These are phyloP conservation scores for Sugiyamaella grinbergsii DNA, from an alignment of 1,139 yeast genomes.

Conservation along the genomic window DNA sequence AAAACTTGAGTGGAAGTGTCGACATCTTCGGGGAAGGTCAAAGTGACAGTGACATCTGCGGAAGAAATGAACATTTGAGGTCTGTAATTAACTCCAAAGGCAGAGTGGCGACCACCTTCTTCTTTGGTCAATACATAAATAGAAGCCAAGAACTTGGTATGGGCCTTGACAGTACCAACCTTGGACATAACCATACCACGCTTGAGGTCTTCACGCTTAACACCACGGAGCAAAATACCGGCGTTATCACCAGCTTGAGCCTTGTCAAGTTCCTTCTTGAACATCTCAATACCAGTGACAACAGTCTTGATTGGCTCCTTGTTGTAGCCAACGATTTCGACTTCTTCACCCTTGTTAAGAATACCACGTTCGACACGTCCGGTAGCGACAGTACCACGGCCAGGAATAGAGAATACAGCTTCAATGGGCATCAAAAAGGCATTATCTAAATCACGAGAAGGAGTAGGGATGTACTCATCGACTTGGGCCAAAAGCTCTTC, in stretches of 20 bases:
- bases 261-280: constrained; percentile 95
- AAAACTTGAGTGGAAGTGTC: constrained; percentile 86
- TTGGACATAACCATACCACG: constrained; percentile 98
- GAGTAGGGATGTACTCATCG: constrained; percentile 94
- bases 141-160: constrained; percentile 92
- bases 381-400: constrained; percentile 99
- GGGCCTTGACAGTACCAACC: constrained; percentile 90
- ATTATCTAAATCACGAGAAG: constrained; percentile 92
- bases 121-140: constrained; percentile 90
- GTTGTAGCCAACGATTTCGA: constrained; percentile 93
- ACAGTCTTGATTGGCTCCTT: constrained; percentile 87
- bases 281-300: constrained; percentile 98
- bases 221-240: constrained; percentile 96
- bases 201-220: constrained; percentile 93
- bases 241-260: constrained; percentile 99
- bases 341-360: constrained; percentile 96
- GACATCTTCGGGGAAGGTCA: constrained; percentile 89
- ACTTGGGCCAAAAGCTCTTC: constrained; percentile 84
- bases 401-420: constrained; percentile 96
- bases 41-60: constrained; percentile 89
- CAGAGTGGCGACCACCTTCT: constrained; percentile 99
- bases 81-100: constrained; percentile 95
- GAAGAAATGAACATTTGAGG: constrained; percentile 98
- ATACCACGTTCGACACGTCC: constrained; percentile 99
- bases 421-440: constrained; percentile 97